A percentile compares a stretch with the other conserved stretches of the same genome.
Conservation (phyloP, 108 stramenopile genomes). For the Nannochloropsis gaditana region DNA sequence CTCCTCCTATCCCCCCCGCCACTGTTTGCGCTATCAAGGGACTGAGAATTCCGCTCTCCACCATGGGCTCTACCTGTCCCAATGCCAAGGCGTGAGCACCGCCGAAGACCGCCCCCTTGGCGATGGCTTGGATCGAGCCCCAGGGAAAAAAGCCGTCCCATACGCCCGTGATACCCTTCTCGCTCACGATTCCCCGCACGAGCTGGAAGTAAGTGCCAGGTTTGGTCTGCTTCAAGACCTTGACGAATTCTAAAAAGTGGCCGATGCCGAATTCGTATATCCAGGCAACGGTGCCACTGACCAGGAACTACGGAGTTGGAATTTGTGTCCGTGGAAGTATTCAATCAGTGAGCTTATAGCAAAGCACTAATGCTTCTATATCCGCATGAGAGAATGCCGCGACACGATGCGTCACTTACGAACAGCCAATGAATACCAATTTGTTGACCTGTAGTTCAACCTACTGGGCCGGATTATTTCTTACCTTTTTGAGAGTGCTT, state of each 20-base stretch:
- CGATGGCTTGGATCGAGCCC: conserved; percentile 59
- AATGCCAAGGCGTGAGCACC: conserved; percentile 50
- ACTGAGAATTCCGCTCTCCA: conserved; percentile 29
- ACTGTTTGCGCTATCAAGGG: conserved; percentile 46
- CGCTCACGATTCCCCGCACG: conserved; percentile 45
- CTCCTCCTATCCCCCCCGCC: conserved; percentile 58
- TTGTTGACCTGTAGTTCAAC: too few relatives aligned
- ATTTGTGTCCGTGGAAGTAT: too few relatives aligned
- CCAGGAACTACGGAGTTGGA: neutral
- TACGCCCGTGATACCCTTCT: conserved; percentile 60
- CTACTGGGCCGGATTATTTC: neutral
- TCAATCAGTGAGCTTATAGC: too few relatives aligned
- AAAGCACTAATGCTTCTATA: too few relatives aligned
- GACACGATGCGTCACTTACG: too few relatives aligned
- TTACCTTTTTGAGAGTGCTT: conserved; percentile 14
- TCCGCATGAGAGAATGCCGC: too few relatives aligned
- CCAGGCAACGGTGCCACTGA: conserved; percentile 46
- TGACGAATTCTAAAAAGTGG: conserved; percentile 60
- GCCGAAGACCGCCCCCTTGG: conserved; percentile 60
- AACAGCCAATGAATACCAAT: too few relatives aligned
- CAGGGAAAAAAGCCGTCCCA: conserved; percentile 67
- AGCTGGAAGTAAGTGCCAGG: conserved; percentile 36
- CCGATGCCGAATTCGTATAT: conserved; percentile 52
- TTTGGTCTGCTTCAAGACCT: conserved; percentile 50
- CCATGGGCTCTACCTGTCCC: conserved; percentile 34